Evolutionary conservation across 257 asterid species (phyloP).

Genomic region (Knoxia roxburghii): DNA sequence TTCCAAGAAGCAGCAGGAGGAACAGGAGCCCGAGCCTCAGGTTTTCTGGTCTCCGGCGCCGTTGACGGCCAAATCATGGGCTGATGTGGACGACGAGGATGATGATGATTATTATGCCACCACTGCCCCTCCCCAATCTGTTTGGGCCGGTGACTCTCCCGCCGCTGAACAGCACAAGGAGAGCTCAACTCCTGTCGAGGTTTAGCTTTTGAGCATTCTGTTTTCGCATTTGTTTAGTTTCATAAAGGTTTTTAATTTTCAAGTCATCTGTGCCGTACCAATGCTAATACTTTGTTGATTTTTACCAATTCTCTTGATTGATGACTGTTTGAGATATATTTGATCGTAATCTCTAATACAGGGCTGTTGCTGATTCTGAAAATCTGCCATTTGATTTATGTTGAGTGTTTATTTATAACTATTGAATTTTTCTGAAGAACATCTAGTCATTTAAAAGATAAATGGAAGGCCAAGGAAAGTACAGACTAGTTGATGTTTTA

Average conservation of each 20-base stretch:
- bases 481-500: background rate
- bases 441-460: background rate
- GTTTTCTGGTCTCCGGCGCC: slow-evolving; percentile 97
- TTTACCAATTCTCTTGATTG: background rate
- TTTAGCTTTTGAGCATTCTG: slow-evolving; percentile 3
- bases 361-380: background rate
- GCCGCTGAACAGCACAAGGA: slow-evolving; percentile 27
- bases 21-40: slow-evolving; percentile 35
- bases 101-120: slow-evolving; percentile 95
- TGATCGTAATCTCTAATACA: background rate
- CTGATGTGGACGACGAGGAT: slow-evolving; percentile 95
- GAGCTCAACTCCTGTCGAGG: slow-evolving; percentile 51
- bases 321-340: no score
- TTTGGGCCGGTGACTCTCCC: slow-evolving; percentile 48
- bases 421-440: background rate
- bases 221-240: background rate
- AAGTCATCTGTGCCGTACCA: no score
- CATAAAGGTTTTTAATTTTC: background rate
- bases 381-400: background rate
- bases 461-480: background rate
- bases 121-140: slow-evolving; percentile 73
- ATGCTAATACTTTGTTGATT: background rate
- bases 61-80: slow-evolving; percentile 78
- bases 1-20: slow-evolving; percentile 23
- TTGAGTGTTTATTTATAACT: background rate